Conservation (phyloP, 2,329 filamentous ascomycete genomes). For the Aspergillus unguis region DNA sequence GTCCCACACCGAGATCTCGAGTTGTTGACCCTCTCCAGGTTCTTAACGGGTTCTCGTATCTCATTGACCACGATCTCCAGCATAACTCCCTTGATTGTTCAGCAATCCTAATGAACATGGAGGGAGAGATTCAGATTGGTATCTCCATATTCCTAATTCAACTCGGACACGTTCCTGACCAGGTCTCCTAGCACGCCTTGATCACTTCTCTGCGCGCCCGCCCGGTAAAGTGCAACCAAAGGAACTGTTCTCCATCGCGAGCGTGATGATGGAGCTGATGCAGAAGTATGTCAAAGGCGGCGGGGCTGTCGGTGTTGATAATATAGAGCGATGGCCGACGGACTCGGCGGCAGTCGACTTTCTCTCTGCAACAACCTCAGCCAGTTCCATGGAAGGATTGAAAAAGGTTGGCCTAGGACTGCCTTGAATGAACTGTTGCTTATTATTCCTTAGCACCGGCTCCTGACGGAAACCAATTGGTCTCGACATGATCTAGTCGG, state of each 20-base stretch:
- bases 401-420: no score
- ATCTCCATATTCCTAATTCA: no score
- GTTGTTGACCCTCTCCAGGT: no score
- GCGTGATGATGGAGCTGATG: neutral
- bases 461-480: neutral
- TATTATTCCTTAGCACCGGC: neutral
- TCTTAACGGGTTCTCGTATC: neutral
- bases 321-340: neutral
- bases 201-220: no score
- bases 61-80: neutral
- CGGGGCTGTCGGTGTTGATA: neutral
- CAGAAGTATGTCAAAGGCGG: neutral
- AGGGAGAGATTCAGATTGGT: neutral
- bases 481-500: neutral
- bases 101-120: neutral
- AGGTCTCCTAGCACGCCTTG: no score
- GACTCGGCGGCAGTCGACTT: neutral
- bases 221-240: no score
- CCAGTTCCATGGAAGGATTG: neutral
- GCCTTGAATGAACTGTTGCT: neutral
- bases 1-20: no score
- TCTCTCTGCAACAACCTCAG: neutral
- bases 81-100: neutral
- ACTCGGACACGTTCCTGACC: no score
- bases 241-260: neutral